Base-by-base conservation (phyloP, 306 rosid species). In the Quercus parvula region DNA sequence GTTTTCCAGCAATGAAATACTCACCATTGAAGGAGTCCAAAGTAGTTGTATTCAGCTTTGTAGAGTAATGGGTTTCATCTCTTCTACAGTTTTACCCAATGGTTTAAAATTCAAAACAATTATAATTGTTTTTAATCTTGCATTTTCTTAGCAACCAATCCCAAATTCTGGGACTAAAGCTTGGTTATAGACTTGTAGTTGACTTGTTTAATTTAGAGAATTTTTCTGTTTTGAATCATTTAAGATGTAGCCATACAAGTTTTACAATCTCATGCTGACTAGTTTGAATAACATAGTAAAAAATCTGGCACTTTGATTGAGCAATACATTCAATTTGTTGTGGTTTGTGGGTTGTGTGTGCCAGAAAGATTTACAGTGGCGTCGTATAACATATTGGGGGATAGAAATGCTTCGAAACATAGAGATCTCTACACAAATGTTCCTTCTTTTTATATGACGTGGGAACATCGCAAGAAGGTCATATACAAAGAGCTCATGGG, bases 341-440 rank as follows among this genome's bases (percentile, higher is more conserved):
- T 56, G 11, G 38, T 76, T 79, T 31, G 62, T 51, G 81, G 59
- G 44, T 61, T 77, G 15, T 56, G 15, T 49, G 62, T 57, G 61
- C 71, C 92, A 85, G 92, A 94, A 38, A 89, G 90, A 77, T 85
- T 94, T 83, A 89, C 81, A 5, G 92, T 92, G 69, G 96, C 88
- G 0, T 90, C 98, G 7, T 94, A 94, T 79, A 94, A 94, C 86
- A 88, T 92, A 59, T 82, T 92, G 75, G 96, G 77, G 2, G 93
- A 85, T 71, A 84, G 91, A 79, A 90, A 94, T 81, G 92, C 94
- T 83, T 89, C 73, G 57, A 56, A 74, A 27, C 98, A 94, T 85
- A 51, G 73, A 41, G 97, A 91, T 76, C 69, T 94, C 51, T 94
- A 94, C 62, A 12, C 80, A 30, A 92, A 92, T 55, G 87, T 88